Percentiles rank a stretch among this genome's conserved stretches.
Evolutionary conservation across 441 rosid species (phyloP).

Genomic region (Populus hybrid): DNA sequence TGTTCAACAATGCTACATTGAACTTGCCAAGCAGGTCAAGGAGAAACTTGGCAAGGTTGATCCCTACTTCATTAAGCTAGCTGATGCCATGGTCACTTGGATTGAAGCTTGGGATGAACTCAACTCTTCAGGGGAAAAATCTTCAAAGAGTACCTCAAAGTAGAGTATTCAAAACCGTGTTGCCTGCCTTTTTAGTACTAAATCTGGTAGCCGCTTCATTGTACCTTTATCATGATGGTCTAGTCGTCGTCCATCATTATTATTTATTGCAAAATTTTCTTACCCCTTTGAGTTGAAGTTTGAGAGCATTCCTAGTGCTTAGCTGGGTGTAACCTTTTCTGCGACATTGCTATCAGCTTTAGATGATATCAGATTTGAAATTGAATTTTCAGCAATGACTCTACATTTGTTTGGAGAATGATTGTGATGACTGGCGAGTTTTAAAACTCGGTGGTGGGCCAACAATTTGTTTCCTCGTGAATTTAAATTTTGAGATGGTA

Average conservation of each 20-base stretch:
- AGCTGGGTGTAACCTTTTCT: neutral
- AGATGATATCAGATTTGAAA: constrained; percentile 4
- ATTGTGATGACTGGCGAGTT: neutral
- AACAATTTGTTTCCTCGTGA: neutral
- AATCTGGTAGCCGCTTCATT: neutral
- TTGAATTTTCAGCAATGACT: neutral
- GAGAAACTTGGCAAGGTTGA: constrained; percentile 67
- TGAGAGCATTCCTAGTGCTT: constrained; percentile 3
- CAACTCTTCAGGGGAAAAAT: constrained; percentile 37
- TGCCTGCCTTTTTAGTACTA: neutral
- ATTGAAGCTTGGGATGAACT: constrained; percentile 97
- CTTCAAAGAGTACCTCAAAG: constrained; percentile 25
- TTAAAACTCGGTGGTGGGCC: neutral
- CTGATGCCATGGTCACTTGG: constrained; percentile 98
- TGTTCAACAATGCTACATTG: constrained; percentile 81
- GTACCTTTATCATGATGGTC: constrained; percentile 2
- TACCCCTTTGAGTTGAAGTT: neutral
- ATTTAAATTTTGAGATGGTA: neutral
- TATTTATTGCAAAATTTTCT: neutral
- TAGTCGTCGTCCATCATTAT: neutral
- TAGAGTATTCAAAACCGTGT: constrained; percentile 14
- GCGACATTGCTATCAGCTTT: neutral
- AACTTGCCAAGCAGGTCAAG: constrained; percentile 77
- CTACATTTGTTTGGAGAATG: neutral
- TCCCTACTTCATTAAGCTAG: constrained; percentile 77